Evolutionary conservation across 306 rosid genomes (phyloP).

Genomic region (Corylus heterophylla): DNA sequence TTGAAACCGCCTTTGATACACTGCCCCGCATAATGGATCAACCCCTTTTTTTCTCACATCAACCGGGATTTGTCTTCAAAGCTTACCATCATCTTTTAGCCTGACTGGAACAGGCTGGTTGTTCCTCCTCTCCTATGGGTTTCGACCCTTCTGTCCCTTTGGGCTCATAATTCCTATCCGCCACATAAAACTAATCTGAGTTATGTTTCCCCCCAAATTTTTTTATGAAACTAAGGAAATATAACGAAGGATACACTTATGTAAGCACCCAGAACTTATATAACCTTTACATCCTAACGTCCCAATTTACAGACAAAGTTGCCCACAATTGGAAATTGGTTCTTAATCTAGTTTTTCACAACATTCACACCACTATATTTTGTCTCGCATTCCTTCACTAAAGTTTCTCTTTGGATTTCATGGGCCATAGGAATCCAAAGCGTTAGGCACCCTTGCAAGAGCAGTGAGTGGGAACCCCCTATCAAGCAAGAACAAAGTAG

Average conservation of each 20-base stretch:
- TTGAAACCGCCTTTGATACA: no score
- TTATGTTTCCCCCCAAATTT: not conserved
- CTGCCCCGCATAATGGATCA: no score
- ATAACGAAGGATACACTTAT: not conserved
- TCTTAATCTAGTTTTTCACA: not conserved
- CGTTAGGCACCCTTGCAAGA: not conserved
- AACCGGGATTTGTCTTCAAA: no score
- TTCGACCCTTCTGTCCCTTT: no score
- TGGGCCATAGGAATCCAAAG: not conserved
- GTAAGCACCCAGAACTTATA: not conserved
- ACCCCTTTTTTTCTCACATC: no score
- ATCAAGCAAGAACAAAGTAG: not conserved
- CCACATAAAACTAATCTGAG: no score
- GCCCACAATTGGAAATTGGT: not conserved
- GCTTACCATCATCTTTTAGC: no score
- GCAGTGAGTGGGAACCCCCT: not conserved
- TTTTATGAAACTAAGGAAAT: not conserved
- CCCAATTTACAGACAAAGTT: not conserved
- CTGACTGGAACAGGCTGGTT: no score
- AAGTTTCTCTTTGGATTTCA: not conserved
- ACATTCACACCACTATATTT: not conserved
- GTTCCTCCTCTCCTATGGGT: no score
- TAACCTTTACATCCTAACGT: not conserved
- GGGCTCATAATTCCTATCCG: no score
- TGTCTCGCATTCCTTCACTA: not conserved